Base-by-base conservation (phyloP, 139 green algal species). In the Chlorella sorokiniana region DNA sequence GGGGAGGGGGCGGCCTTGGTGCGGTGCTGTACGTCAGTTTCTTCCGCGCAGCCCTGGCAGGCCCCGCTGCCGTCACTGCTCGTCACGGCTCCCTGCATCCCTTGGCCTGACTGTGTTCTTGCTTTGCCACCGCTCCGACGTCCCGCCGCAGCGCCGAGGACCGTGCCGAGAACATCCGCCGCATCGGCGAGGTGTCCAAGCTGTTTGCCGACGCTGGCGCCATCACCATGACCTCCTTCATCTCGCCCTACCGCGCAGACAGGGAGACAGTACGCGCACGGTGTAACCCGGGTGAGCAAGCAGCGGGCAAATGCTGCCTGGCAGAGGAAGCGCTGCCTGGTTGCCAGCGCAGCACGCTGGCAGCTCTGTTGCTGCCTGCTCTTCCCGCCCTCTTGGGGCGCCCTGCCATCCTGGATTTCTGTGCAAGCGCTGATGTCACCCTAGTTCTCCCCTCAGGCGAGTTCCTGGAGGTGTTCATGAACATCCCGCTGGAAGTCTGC, bases 191-290 rank as follows among this genome's bases (percentile, higher is more conserved):
- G 91, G 96, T 98, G 1, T 89, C 93, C 59, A 98, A 98, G 88
- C 91, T 99, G 37, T 95, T 98, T 68, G 89, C 94, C 1, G 94
- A 98, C 51, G 82, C 90, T 1, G 95, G 95, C 25, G 64, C 97
- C n/a, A 93, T 99, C 81, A 97, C 95, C 0, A 86, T 99, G 0
- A 94, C 97, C 29, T 93, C 86, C 83, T 98, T 98, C 88, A 98
- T 99, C 76, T 98, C 93, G 1, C 96, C 96, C 38, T 99, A 98
- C 86, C 79, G 64, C 41, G 76, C 38, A 31, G 95, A 98, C 80
- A 85, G 95, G 9, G 88, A 96, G 20, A 41, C 40, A 0, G 93
- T 96, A 16, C 88, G 96, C 0, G 76, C 73, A 0, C 89, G 95
- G 3, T 70, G 96, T 45, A 37, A 9, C 44, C n/a, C 54, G 1